These are phyloP conservation scores for Apiospora pterosperma DNA, from an alignment of 2,329 filamentous ascomycete genomes.

Conservation along the genomic window DNA sequence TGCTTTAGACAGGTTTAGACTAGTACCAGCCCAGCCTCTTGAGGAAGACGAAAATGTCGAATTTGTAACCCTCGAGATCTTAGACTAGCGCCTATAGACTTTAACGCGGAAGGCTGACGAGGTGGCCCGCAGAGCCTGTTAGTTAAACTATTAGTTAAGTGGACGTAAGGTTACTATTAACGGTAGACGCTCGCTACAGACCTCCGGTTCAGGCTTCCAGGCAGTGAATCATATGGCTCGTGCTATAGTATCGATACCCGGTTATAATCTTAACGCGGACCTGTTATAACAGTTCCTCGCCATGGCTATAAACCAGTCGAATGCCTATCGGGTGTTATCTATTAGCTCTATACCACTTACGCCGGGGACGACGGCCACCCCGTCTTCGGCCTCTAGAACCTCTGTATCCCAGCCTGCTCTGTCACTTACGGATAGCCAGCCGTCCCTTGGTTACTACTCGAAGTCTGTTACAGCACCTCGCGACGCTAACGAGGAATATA, in stretches of 20 bases:
- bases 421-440: constrained; percentile 20
- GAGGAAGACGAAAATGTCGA: constrained; percentile 86
- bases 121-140: constrained; percentile 58
- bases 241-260: constrained; percentile 25
- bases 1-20: constrained; percentile 67
- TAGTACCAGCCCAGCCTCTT: constrained; percentile 77
- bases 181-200: constrained; percentile 49
- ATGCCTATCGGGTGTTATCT: constrained; percentile 22
- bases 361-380: neutral
- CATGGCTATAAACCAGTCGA: constrained; percentile 23
- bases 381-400: constrained; percentile 21
- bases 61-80: constrained; percentile 75
- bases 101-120: too few species aligned
- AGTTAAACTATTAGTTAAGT: constrained; percentile 77
- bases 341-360: constrained; percentile 15
- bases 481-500: constrained; percentile 31
- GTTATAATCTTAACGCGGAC: constrained; percentile 50
- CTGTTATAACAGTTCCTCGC: constrained; percentile 58
- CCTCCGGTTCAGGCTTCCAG: constrained; percentile 31
- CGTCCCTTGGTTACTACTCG: constrained; percentile 24
- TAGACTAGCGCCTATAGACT: constrained; percentile 73
- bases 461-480: constrained; percentile 26
- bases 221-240: constrained; percentile 26
- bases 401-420: constrained; percentile 23
- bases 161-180: constrained; percentile 71